Conservation (phyloP, 2,329 filamentous ascomycete genomes). For the Colletotrichum costaricense region DNA sequence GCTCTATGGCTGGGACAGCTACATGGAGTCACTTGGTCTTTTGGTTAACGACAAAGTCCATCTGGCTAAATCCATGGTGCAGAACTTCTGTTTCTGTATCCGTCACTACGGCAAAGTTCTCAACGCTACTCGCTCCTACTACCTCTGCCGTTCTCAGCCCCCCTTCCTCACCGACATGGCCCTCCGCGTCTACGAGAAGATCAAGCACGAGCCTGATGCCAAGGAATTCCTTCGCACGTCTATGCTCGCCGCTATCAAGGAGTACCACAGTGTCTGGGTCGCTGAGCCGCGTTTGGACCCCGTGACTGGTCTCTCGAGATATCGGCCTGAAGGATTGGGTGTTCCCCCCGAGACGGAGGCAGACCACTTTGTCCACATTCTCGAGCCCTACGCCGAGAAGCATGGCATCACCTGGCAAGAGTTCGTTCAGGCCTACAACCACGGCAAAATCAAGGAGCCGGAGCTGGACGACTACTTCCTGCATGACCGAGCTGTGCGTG, state of each 20-base stretch:
- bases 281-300: constrained; percentile 81
- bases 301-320: constrained; percentile 83
- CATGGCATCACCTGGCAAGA: constrained; percentile 83
- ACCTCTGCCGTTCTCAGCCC: constrained; percentile 92
- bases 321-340: constrained; percentile 84
- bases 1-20: constrained; percentile 98
- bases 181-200: constrained; percentile 90
- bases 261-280: constrained; percentile 93
- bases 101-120: constrained; percentile 98
- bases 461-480: constrained; percentile 95
- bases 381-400: constrained; percentile 86
- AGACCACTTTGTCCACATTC: constrained; percentile 84
- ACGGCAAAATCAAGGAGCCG: constrained; percentile 79
- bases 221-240: constrained; percentile 83
- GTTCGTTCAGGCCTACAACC: constrained; percentile 91
- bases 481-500: constrained; percentile 94
- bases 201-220: constrained; percentile 85
- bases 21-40: constrained; percentile 95
- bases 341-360: constrained; percentile 94
- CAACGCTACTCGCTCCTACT: constrained; percentile 97
- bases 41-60: constrained; percentile 87
- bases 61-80: constrained; percentile 92
- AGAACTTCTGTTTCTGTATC: constrained; percentile 98
- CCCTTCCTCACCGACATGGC: constrained; percentile 99
- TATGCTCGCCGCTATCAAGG: constrained; percentile 93